Conservation (phyloP, 768 basidiomycete species). For the Mycena alexandri region DNA sequence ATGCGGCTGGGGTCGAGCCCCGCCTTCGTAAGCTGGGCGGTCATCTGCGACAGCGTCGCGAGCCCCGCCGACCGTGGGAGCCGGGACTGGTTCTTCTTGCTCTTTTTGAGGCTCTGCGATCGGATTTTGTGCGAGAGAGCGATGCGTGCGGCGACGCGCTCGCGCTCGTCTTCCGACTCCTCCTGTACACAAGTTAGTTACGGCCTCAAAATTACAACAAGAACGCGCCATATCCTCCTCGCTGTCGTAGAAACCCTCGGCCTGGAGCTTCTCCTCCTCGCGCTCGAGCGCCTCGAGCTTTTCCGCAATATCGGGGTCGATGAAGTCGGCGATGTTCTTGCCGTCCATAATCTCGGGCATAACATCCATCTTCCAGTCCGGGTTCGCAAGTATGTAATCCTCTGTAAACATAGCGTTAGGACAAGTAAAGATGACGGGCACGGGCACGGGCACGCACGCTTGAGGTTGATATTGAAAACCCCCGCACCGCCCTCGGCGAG, state of each 20-base stretch:
- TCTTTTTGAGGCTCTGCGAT: constrained; percentile 86
- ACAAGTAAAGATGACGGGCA: neutral
- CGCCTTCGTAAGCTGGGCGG: constrained; percentile 83
- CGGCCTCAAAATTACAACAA: neutral
- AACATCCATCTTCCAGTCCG: constrained; percentile 94
- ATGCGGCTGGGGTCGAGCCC: constrained; percentile 91
- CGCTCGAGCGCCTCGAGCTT: constrained; percentile 97
- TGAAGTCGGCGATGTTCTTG: constrained; percentile 98
- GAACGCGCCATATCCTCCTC: constrained; percentile 85
- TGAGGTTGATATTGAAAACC: constrained; percentile 91
- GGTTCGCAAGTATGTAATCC: constrained; percentile 89
- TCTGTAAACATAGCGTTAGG: constrained; percentile 61
- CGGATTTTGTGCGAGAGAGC: constrained; percentile 76
- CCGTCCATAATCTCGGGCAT: constrained; percentile 99
- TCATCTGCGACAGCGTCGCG: constrained; percentile 82
- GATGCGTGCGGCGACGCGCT: constrained; percentile 71
- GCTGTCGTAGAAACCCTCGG: constrained; percentile 94
- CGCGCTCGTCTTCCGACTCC: constrained; percentile 84
- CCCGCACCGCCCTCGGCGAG: constrained; percentile 90
- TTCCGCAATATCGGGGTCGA: constrained; percentile 97
- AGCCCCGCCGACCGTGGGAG: constrained; percentile 82
- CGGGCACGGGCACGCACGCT: constrained; percentile 67
- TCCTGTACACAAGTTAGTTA: constrained; percentile 51
- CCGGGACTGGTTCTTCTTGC: constrained; percentile 85
- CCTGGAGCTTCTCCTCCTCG: constrained; percentile 94